Base-by-base conservation (phyloP, 139 green algal genomes). In the Chlorella sp. region DNA sequence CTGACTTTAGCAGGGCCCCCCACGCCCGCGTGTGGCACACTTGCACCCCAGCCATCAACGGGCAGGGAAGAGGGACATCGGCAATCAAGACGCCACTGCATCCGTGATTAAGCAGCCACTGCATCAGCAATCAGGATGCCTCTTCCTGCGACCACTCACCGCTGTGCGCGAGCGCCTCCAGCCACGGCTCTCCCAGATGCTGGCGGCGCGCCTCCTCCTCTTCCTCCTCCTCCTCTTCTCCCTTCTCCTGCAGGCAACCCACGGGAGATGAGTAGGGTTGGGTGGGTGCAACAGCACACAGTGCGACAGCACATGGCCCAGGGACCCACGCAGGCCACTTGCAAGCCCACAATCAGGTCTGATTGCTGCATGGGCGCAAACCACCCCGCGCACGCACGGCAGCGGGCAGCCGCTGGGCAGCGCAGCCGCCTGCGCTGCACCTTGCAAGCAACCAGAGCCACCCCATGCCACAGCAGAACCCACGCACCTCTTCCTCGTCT, bases 111-210 rank as follows among this genome's bases (percentile, higher is more conserved):
- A n/a, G n/a, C n/a, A n/a, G n/a, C n/a, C n/a, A n/a, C n/a, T n/a
- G n/a, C n/a, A n/a, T n/a, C n/a, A n/a, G n/a, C n/a, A n/a, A n/a
- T n/a, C n/a, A n/a, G n/a, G n/a, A n/a, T n/a, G n/a, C n/a, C n/a
- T n/a, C n/a, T n/a, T n/a, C n/a, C n/a, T n/a, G n/a, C n/a, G n/a
- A n/a, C n/a, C n/a, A 24, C 68, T 28, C 76, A 82, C 76, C 76
- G 36, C 38, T 40, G 38, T 83, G 77, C 77, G 40, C 24, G 16
- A 96, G 90, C 0, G 80, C 58, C 11, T 60, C 62, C 7, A 93
- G 85, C 93, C 93, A 96, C 9, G 77, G 77, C 41, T 73, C 77
- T 1, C 60, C 77, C 77, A 58, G 36, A 26, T 83, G 77, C 60
- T 30, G 51, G 41, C 38, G 77, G 28, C 16, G 58, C 28, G 17